Base-by-base conservation (phyloP, 2,329 filamentous ascomycete species). In the Pseudocercospora macadamiae region DNA sequence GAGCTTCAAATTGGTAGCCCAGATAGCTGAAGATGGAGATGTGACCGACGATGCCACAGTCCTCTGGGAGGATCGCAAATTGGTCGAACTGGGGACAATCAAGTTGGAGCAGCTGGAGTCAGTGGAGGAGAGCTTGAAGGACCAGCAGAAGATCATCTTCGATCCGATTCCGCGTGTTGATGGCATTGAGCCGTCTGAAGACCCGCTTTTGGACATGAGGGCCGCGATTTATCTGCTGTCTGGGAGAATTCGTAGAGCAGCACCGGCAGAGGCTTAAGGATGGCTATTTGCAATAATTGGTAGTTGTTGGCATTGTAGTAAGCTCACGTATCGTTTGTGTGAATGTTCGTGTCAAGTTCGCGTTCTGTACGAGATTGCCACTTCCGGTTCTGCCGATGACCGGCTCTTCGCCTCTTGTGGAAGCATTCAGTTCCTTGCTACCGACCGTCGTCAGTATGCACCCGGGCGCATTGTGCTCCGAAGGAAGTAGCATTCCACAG, bases 81-180 rank as follows among this genome's bases (percentile, higher is more conserved):
- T 82, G 18, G 80, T 84, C 3, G 78, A 82, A 62, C 67, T 86
- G 55, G 83, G 83, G 0, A 76, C 66, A 1, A 66, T 86, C 6
- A 76, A 66, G 57, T 55, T 86, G 8, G 75, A 81, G 19, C 66
- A 68, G 21, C 57, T 79, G 8, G 67, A 77, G 23, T 19, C 48
- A 25, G 42, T 62, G 49, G 56, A 59, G 9, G 74, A 79, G 54
- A 76, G 73, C 49, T 67, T 69, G 57, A 73, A 71, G 55, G 71
- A 79, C 72, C 78, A 82, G 72, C 81, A 84, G 72, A 71, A 74
- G 28, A 73, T 82, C 37, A 86, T 86, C 62, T 85, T 83, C 62
- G 83, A 86, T 73, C 83, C 83, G 1, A 77, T 85, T 51, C 83
- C 83, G 4, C 74, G 83, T 54, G 77, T 85, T 1, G 71, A 80